These are phyloP conservation scores for Rhodosporidiobolus sp. DNA, from an alignment of 768 basidiomycete genomes.

Conservation along the genomic window DNA sequence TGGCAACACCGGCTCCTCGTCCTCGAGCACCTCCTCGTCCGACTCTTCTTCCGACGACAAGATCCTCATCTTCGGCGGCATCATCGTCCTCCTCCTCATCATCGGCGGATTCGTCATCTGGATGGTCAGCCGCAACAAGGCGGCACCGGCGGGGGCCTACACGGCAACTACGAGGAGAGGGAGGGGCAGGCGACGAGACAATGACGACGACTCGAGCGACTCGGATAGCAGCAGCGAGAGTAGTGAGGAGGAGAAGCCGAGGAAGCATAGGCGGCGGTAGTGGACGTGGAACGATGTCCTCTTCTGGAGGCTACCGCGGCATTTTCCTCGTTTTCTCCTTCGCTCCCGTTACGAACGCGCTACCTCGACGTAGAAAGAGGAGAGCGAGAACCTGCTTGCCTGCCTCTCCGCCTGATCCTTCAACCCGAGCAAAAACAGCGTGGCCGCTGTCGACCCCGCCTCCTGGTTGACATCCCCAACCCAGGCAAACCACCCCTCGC, in stretches of 20 bases:
- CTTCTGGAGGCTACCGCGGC: neutral
- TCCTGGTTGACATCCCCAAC: constrained; percentile 17
- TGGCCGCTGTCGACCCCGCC: neutral
- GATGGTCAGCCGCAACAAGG: neutral
- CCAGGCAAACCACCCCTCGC: constrained; percentile 7
- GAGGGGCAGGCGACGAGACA: rapidly evolving
- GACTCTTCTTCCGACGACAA: neutral
- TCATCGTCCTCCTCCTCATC: neutral
- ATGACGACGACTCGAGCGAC: neutral
- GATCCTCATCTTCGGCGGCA: constrained; percentile 3
- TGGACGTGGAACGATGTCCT: neutral
- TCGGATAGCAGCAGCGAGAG: neutral
- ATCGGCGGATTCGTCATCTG: constrained; percentile 4
- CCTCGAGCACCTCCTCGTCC: neutral
- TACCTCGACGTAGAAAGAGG: too few species aligned
- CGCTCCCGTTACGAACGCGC: too few species aligned
- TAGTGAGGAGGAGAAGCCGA: neutral
- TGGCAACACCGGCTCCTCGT: neutral
- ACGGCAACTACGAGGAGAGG: too few species aligned
- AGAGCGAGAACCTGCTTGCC: too few species aligned
- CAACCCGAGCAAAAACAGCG: neutral
- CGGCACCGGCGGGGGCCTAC: too few species aligned
- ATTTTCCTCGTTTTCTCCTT: neutral
- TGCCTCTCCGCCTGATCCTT: neutral
- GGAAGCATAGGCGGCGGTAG: neutral